Conservation (phyloP, 2,329 filamentous ascomycete genomes). For the Thelonectria discophora region DNA sequence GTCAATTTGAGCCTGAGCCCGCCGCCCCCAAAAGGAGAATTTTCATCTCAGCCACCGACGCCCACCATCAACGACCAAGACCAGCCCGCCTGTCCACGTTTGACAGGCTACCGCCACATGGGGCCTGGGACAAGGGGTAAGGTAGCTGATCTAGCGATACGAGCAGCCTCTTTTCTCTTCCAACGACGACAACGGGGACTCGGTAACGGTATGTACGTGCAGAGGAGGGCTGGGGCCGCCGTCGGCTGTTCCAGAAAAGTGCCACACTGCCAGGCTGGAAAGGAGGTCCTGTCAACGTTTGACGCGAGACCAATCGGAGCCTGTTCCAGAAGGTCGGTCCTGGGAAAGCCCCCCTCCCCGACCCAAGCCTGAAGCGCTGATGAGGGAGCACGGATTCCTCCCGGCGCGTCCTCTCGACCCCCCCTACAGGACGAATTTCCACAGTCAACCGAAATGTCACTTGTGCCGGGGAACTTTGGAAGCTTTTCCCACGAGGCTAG, state of each 20-base stretch:
- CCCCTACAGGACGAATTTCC: conserved; percentile 14
- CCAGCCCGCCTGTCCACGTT: conserved; percentile 3
- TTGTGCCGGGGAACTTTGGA: conserved; percentile 16
- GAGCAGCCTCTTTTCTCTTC: conserved; percentile 11
- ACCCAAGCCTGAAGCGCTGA: conserved; percentile 29
- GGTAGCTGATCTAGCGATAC: conserved; percentile 12
- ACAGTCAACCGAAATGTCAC: conserved; percentile 21
- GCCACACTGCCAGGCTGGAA: background rate
- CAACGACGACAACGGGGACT: background rate
- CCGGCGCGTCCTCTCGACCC: conserved; percentile 3
- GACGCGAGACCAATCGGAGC: conserved; percentile 37
- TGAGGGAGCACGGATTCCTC: background rate
- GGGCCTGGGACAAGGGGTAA: conserved; percentile 15
- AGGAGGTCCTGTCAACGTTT: conserved; percentile 15
- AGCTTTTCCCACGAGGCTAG: conserved; percentile 12
- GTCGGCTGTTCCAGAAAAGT: background rate
- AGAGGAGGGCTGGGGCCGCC: no score
- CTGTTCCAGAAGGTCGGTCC: conserved; percentile 40
- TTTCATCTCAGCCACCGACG: conserved; percentile 22
- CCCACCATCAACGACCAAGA: conserved; percentile 2
- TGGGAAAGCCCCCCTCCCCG: conserved; percentile 16
- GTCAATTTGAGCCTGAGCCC: conserved; percentile 4
- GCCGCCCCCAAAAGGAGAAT: conserved; percentile 21
- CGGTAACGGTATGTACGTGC: no score
- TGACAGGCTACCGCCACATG: conserved; percentile 17